Evolutionary conservation across 2,329 filamentous ascomycete genomes (phyloP), one percentile per base, ranked within the genome.

Genomic region (Acarospora socialis): DNA sequence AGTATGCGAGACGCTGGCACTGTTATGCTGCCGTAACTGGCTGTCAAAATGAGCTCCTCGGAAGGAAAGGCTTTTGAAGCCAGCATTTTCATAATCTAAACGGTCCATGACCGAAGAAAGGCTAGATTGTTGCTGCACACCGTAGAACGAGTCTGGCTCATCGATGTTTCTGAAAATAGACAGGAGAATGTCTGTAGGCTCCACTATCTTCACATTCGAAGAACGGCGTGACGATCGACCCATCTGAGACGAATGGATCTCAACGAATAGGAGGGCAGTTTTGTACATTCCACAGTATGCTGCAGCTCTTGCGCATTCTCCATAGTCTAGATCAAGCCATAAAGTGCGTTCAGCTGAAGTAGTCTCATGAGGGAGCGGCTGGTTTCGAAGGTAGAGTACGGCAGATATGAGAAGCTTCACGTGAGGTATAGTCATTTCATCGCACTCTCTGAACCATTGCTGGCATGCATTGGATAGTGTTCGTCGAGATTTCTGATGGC

Each of bases 141-240:
- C 92, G 49, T 98, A 98, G 52, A 92, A 98, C 1, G 84, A 78
- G 52, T 99, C 90, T 2, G 86, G 87, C 47, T 99, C 92, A 48
- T 94, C 86, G 28, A 98, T 80, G 38, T 82, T 87, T 49, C 82
- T 79, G 51, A 90, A 98, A 3, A 98, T 86, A 1, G 70, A 63
- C 26, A 93, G 65, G 8, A 95, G 61, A 1, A 92, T 64, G 18
- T 81, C 72, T 3, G 70, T 66, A 5, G 81, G 69, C 16, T 74
- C 59, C 28, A 62, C 50, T 42, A 42, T 54, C 51, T 67, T 58
- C 42, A 60, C 63, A 3, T 61, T 57, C 2, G 77, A 83, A 6
- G 79, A 78, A 30, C 81, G 70, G 36, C 81, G 68, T 25, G 78
- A 77, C 12, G 65, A 56, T 20, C 69, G 64, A 2, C 61, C 50